Conservation (phyloP, 2,329 filamentous ascomycete species). For the Metarhizium humberi region DNA sequence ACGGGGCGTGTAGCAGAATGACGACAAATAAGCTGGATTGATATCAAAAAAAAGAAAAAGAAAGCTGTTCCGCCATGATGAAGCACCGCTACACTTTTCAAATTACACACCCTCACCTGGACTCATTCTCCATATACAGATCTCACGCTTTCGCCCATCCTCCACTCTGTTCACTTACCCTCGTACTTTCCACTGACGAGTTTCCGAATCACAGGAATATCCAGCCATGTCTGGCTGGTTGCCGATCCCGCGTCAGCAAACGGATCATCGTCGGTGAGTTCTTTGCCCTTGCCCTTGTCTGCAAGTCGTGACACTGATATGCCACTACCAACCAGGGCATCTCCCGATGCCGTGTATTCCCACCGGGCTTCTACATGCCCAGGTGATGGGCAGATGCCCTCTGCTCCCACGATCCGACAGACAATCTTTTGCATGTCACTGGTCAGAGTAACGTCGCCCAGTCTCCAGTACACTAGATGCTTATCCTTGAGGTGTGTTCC, state of each 20-base stretch:
- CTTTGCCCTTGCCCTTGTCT: conserved; percentile 42
- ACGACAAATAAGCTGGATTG: neutral
- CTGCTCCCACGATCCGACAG: conserved; percentile 67
- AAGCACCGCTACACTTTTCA: neutral
- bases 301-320: conserved; percentile 54
- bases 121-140: neutral
- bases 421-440: conserved; percentile 67
- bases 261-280: conserved; percentile 47
- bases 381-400: conserved; percentile 59
- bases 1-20: neutral
- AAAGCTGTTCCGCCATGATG: neutral
- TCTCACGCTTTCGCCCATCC: neutral
- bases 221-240: conserved; percentile 46
- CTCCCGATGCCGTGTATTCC: conserved; percentile 45
- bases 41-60: conserved; percentile 2
- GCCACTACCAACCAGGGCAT: conserved; percentile 41
- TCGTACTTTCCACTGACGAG: conserved; percentile 71
- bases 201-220: conserved; percentile 57
- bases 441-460: conserved; percentile 63
- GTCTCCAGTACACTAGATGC: conserved; percentile 69
- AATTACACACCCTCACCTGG: neutral
- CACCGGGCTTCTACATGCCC: conserved; percentile 77
- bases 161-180: conserved; percentile 22
- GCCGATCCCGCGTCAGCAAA: conserved; percentile 48
- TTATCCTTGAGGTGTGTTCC: conserved; percentile 75